A percentile compares a stretch with the other conserved stretches of the same genome.
Evolutionary conservation across 371 early-diverging fungal genomes (phyloP).

Genomic region (Dichotomocladium elegans): DNA sequence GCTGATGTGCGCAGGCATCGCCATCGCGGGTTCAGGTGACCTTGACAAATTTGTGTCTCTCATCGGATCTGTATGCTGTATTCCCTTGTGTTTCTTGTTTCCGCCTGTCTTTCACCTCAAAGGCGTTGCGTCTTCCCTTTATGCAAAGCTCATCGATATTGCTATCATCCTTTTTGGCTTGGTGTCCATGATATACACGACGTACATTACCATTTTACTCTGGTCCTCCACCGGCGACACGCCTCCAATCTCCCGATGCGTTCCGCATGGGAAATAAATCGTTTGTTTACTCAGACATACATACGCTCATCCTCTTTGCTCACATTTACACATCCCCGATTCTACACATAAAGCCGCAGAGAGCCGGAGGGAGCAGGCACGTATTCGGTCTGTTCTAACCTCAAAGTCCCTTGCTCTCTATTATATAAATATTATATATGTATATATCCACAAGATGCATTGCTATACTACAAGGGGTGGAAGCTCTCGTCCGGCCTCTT

Average conservation of each 20-base stretch:
- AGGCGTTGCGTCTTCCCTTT: conserved; percentile 43
- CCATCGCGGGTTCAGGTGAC: conserved; percentile 68
- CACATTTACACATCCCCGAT: not conserved
- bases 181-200: conserved; percentile 73
- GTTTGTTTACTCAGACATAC: too few relatives aligned
- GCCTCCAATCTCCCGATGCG: conserved; percentile 29
- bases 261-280: conserved; percentile 7
- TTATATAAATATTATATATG: not conserved
- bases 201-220: conserved; percentile 64
- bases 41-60: conserved; percentile 85
- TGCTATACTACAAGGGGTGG: too few relatives aligned
- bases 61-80: conserved; percentile 85
- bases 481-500: conserved; percentile 31
- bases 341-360: too few relatives aligned
- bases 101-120: conserved; percentile 81
- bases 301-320: not conserved
- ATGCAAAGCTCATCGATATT: conserved; percentile 52
- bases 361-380: too few relatives aligned
- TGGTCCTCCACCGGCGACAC: conserved; percentile 46
- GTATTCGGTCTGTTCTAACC: too few relatives aligned
- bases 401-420: too few relatives aligned
- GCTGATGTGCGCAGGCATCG: conserved; percentile 58
- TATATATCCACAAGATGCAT: not conserved
- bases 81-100: conserved; percentile 64
- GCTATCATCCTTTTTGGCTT: conserved; percentile 67